phyloP scores from a whole-genome alignment of 2,329 filamentous ascomycete genomes.

The Penicillium italicum region DNA sequence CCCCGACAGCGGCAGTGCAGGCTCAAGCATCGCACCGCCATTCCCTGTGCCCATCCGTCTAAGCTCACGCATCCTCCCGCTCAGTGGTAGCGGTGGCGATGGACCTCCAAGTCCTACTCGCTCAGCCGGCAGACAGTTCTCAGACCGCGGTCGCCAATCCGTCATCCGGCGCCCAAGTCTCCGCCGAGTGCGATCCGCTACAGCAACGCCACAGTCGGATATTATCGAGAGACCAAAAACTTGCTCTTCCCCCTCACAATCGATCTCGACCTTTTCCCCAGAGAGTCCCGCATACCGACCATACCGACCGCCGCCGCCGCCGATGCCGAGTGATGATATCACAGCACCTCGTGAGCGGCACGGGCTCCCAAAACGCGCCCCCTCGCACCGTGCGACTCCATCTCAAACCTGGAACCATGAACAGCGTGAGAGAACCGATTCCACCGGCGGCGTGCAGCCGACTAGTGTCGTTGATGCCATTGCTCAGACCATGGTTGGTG shows the following conservation, averaged over 20 bases:
- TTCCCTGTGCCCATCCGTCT: conserved; percentile 88
- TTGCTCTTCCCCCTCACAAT: conserved; percentile 53
- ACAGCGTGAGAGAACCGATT: conserved; percentile 40
- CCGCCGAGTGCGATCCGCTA: conserved; percentile 81
- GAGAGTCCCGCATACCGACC: conserved; percentile 57
- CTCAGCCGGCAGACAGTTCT: conserved; percentile 53
- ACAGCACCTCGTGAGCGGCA: conserved; percentile 47
- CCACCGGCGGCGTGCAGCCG: conserved; percentile 59
- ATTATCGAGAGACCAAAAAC: conserved; percentile 46
- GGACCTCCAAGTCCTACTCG: conserved; percentile 73
- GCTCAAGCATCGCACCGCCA: conserved; percentile 58
- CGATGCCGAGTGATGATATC: conserved; percentile 69
- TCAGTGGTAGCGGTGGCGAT: conserved; percentile 71
- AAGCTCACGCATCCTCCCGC: conserved; percentile 73
- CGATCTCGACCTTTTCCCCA: conserved; percentile 63
- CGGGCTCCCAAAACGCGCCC: conserved; percentile 19
- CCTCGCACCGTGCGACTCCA: conserved; percentile 22
- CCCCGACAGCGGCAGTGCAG: conserved; percentile 39
- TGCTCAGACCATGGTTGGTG: conserved; percentile 96
- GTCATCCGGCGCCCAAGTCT: conserved; percentile 58
- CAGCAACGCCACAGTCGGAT: conserved; percentile 60
- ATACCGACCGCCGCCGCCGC: conserved; percentile 55
- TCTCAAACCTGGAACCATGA: conserved; percentile 32
- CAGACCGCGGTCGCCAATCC: conserved; percentile 54
- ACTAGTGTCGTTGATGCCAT: conserved; percentile 91